A percentile compares a stretch with the other conserved stretches of the same genome.
Evolutionary conservation across 2,329 filamentous ascomycete species (phyloP).

Genomic region (Colletotrichum tofieldiae): DNA sequence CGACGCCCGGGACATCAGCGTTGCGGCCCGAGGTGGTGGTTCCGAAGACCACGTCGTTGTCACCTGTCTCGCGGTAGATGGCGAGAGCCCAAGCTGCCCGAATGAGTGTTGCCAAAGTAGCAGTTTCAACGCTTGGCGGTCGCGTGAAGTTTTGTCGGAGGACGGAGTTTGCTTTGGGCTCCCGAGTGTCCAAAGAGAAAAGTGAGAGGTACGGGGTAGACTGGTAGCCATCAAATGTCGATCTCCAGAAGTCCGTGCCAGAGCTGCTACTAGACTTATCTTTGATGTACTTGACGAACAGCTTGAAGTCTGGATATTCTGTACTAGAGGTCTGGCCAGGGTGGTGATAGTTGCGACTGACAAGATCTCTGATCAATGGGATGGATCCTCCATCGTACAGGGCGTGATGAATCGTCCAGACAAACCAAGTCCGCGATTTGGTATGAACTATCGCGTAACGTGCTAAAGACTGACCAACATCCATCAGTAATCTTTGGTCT

Average conservation of each 20-base stretch:
- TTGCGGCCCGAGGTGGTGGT: conserved; percentile 47
- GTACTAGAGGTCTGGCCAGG: not conserved
- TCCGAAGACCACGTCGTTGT: conserved; percentile 47
- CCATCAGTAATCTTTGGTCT: conserved; percentile 33
- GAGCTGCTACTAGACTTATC: not conserved
- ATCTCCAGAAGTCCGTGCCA: not conserved
- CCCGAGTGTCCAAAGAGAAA: not conserved
- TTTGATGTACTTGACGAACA: not conserved
- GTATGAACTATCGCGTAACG: conserved; percentile 22
- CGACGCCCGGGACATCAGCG: conserved; percentile 44
- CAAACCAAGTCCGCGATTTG: not conserved
- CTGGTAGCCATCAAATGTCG: not conserved
- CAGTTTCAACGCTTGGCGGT: conserved; percentile 8
- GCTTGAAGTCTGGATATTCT: not conserved
- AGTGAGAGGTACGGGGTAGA: not conserved
- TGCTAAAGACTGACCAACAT: not conserved
- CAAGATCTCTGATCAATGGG: conserved; percentile 26
- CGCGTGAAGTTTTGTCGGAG: not conserved
- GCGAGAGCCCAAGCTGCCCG: conserved; percentile 51
- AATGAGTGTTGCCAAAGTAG: conserved; percentile 45
- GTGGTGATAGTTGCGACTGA: not conserved
- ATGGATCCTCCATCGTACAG: conserved; percentile 19
- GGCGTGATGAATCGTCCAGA: conserved; percentile 3
- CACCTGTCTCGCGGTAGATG: conserved; percentile 40
- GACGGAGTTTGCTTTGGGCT: not conserved